Percentiles rank a stretch among this genome's conserved stretches.
phyloP scores from a whole-genome alignment of 192 early-diverging fungal species.

The Geranomyces michiganensis region DNA sequence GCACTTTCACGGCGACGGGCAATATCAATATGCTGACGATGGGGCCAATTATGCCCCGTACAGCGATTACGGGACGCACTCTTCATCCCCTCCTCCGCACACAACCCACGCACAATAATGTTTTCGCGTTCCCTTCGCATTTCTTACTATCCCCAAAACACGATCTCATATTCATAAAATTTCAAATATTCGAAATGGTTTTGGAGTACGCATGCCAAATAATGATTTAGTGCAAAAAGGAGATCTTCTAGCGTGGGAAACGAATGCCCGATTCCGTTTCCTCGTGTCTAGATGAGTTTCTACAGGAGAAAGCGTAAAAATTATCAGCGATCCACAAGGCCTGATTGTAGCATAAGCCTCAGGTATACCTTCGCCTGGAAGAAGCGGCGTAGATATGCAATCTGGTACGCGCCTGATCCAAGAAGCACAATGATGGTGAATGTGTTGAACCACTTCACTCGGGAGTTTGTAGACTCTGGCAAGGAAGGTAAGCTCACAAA shows the following conservation, averaged over 20 bases:
- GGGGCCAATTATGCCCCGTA: too few relatives aligned
- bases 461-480: conserved; percentile 88
- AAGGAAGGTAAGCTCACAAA: background rate
- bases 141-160: too few relatives aligned
- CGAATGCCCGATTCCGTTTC: too few relatives aligned
- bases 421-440: conserved; percentile 74
- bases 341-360: background rate
- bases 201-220: background rate
- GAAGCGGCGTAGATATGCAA: conserved; percentile 82
- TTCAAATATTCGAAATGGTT: background rate
- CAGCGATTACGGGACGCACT: too few relatives aligned
- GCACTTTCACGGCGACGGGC: too few relatives aligned
- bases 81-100: too few relatives aligned
- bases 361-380: conserved; percentile 78
- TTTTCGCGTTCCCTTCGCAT: too few relatives aligned
- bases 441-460: conserved; percentile 81
- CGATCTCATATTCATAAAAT: too few relatives aligned
- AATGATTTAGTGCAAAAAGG: background rate
- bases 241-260: background rate
- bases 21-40: too few relatives aligned
- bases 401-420: conserved; percentile 75
- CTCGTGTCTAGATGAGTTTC: background rate
- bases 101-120: too few relatives aligned
- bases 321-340: background rate
- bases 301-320: background rate